These are phyloP conservation scores for Dendrocalamus sinicus DNA, from an alignment of 176 grass and related monocot species.

Conservation along the genomic window DNA sequence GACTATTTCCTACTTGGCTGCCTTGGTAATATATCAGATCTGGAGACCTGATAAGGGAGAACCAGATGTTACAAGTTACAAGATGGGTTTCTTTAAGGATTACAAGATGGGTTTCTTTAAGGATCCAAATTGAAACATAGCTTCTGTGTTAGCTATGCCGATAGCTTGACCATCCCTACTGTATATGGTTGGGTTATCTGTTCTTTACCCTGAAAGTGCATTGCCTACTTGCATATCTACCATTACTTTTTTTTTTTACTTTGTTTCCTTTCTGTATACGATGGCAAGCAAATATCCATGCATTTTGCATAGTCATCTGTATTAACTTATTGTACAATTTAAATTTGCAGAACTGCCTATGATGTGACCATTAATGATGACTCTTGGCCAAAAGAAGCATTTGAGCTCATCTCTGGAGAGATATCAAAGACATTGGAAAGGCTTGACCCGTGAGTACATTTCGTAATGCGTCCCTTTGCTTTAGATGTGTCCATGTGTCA, in stretches of 20 bases:
- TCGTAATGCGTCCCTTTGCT: conserved; percentile 6
- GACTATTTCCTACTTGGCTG: not conserved
- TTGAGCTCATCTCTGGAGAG: conserved; percentile 78
- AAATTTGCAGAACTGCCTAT: conserved; percentile 87
- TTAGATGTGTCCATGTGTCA: not conserved
- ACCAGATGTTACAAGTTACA: not conserved
- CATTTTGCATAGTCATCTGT: not conserved
- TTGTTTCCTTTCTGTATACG: not conserved
- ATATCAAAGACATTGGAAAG: conserved; percentile 84
- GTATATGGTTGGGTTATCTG: not conserved
- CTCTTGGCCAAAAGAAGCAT: conserved; percentile 79
- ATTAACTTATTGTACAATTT: not conserved
- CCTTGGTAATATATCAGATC: not conserved
- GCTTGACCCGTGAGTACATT: conserved; percentile 82
- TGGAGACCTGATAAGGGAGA: not conserved
- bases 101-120: not conserved
- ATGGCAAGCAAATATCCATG: not conserved
- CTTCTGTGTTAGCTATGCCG: not conserved
- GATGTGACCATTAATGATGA: conserved; percentile 88
- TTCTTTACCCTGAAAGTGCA: not conserved
- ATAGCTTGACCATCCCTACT: not conserved
- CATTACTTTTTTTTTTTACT: not conserved
- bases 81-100: not conserved
- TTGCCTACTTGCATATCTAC: not conserved
- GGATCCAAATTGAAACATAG: not conserved